phyloP scores from a whole-genome alignment of 2,329 filamentous ascomycete genomes.

The Pseudocercospora musae region DNA sequence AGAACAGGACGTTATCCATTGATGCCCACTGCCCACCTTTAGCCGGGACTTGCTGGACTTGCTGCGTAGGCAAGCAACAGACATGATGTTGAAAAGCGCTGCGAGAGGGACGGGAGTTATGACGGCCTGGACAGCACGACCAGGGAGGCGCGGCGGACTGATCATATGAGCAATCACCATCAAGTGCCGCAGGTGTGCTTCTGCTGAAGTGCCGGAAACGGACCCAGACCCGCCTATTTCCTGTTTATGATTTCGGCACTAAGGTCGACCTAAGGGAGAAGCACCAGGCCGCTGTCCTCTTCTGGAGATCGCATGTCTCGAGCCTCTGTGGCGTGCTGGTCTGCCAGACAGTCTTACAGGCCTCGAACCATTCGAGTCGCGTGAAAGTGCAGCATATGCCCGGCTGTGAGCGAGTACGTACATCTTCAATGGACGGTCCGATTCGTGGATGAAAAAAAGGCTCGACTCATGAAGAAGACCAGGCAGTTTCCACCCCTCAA shows the following conservation, averaged over 20 bases:
- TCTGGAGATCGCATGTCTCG: neutral
- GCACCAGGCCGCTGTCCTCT: neutral
- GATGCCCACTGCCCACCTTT: neutral
- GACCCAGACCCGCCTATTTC: neutral
- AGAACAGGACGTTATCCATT: slow-evolving; percentile 26
- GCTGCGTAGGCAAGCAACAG: neutral
- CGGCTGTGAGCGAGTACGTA: neutral
- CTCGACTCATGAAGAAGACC: neutral
- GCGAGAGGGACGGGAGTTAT: neutral
- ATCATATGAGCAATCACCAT: slow-evolving; percentile 6
- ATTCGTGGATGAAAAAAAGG: neutral
- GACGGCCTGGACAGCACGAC: neutral
- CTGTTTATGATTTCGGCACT: neutral
- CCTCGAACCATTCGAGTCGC: neutral
- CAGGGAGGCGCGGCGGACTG: neutral
- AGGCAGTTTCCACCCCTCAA: neutral
- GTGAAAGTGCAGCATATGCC: neutral
- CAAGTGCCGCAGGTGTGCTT: slow-evolving; percentile 7
- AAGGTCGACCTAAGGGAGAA: neutral
- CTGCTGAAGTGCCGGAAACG: neutral
- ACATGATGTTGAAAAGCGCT: neutral
- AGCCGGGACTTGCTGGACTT: neutral
- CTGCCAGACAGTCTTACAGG: too few species aligned
- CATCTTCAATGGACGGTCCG: neutral
- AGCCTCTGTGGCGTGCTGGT: too few species aligned